Evolutionary conservation across 2,329 filamentous ascomycete species (phyloP).

Genomic region (Nigrograna mackinnonii): DNA sequence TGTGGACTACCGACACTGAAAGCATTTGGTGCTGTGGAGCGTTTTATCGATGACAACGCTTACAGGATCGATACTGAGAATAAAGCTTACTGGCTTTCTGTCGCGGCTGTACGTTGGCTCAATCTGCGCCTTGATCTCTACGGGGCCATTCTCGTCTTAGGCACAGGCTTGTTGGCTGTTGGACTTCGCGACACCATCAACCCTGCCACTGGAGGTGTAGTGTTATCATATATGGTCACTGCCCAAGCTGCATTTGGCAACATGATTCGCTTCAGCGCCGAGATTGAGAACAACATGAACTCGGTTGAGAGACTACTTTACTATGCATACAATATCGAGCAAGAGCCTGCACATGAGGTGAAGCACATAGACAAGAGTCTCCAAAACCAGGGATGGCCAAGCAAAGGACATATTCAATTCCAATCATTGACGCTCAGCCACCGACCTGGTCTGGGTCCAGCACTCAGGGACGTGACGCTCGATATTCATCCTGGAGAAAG

Average conservation of each 20-base stretch:
- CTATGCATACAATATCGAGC: conserved; percentile 80
- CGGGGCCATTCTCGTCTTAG: conserved; percentile 88
- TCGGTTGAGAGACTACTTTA: conserved; percentile 97
- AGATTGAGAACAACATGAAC: conserved; percentile 99
- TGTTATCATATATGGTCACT: conserved; percentile 96
- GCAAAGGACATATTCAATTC: conserved; percentile 85
- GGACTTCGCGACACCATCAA: conserved; percentile 68
- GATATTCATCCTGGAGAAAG: conserved; percentile 97
- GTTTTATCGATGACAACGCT: conserved; percentile 92
- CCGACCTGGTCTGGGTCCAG: conserved; percentile 83
- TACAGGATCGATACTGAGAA: conserved; percentile 96
- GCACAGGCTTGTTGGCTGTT: conserved; percentile 80
- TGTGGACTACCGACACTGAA: conserved; percentile 94
- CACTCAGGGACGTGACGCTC: conserved; percentile 89
- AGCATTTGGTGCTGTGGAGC: conserved; percentile 84
- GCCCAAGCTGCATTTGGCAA: conserved; percentile 98
- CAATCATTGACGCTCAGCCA: conserved; percentile 94
- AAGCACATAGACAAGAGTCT: too few species aligned
- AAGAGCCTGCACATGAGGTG: conserved; percentile 87
- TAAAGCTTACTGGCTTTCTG: conserved; percentile 91
- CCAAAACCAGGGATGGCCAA: conserved; percentile 91
- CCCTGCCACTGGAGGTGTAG: conserved; percentile 78
- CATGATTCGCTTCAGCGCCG: conserved; percentile 97
- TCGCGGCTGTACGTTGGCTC: conserved; percentile 88
- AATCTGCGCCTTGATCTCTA: conserved; percentile 95